These are phyloP conservation scores for Boletus edulis DNA, from an alignment of 768 basidiomycete species.

Conservation along the genomic window DNA sequence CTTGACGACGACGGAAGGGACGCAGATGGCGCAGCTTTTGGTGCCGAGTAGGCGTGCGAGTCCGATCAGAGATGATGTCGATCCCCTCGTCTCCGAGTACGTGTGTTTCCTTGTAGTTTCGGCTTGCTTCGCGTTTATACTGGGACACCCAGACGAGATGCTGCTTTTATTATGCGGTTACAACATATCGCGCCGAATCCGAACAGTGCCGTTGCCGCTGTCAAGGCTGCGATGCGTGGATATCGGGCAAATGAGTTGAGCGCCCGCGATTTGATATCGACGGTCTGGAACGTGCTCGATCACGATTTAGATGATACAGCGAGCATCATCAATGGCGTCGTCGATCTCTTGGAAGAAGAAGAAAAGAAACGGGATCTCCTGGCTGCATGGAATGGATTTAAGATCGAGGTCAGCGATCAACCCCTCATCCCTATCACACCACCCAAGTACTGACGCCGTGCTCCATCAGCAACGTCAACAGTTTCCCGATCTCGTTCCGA, in stretches of 20 bases:
- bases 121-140: neutral
- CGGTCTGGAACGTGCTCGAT: constrained; percentile 79
- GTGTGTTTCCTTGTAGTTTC: constrained; percentile 18
- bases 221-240: constrained; percentile 74
- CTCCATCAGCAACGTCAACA: constrained; percentile 71
- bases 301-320: constrained; percentile 69
- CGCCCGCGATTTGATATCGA: constrained; percentile 83
- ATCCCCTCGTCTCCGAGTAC: constrained; percentile 56
- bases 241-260: constrained; percentile 75
- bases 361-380: constrained; percentile 81
- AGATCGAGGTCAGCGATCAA: constrained; percentile 69
- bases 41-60: constrained; percentile 29
- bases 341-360: constrained; percentile 78
- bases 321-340: constrained; percentile 66
- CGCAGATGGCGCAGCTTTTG: constrained; percentile 12
- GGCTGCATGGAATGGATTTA: constrained; percentile 79
- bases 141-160: constrained; percentile 53
- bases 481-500: constrained; percentile 74
- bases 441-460: neutral
- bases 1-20: constrained; percentile 43
- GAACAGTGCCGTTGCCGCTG: constrained; percentile 53
- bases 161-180: constrained; percentile 63
- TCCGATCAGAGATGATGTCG: constrained; percentile 42
- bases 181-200: constrained; percentile 57
- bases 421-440: neutral